Evolutionary conservation across 225 moss, liverwort and hornwort genomes (phyloP), one percentile per base, ranked within the genome.

Genomic region (Asterella californica): DNA sequence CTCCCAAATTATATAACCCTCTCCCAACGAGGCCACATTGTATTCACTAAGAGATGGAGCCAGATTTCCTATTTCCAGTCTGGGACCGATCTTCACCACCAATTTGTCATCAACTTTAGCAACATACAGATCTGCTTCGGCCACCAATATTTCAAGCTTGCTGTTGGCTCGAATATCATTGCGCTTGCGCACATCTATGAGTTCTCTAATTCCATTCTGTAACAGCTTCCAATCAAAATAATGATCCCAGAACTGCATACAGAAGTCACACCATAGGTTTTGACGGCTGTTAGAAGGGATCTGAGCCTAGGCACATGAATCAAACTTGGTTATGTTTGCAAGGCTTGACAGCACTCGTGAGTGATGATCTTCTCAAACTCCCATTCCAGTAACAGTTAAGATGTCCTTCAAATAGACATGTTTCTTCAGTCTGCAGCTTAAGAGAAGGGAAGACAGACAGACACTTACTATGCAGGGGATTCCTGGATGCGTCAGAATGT

Each of bases 401-500:
- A n/a, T n/a, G n/a, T n/a, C n/a, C n/a, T n/a, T n/a, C n/a, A n/a
- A n/a, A n/a, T n/a, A n/a, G n/a, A n/a, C n/a, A n/a, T n/a, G 42
- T 42, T 42, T 42, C 42, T 42, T 42, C 42, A 7, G 42, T 7
- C 42, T 42, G 42, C 42, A 42, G 42, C 7, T 42, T 3, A 42
- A 42, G 42, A 42, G 42, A 1, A 52, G 52, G 10, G 10, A 52
- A 17, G 52, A 11, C 7, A 15, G 67, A 21, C 9, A 38, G 49
- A 66, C 4, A 77, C 91, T 90, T 84, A 96, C 96, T 60, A 97
- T 88, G 79, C 94, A 97, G 0, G 96, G 96, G 47, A 88, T 82
- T 38, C 97, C 97, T 6, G 94, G 85, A 65, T 99, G 97, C 6
- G 97, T 94, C 15, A 99, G 79, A 45, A 99, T 94, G 82, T 99